A percentile compares a stretch with the other conserved stretches of the same genome.
Evolutionary conservation across 192 early-diverging fungal species (phyloP).

Genomic region (Ambispora gerdemannii): DNA sequence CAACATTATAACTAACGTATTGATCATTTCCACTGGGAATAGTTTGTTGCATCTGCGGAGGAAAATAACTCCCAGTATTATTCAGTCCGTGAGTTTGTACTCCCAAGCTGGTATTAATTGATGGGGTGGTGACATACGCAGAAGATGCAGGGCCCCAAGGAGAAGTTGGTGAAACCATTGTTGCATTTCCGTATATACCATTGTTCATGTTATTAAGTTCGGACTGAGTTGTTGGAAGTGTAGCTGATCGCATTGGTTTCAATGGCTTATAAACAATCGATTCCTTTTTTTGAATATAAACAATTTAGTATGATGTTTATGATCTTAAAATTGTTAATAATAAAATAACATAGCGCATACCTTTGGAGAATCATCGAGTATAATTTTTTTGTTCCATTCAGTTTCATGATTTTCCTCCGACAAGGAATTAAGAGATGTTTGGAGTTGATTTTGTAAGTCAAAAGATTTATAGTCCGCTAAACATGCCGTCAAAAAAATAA

Average conservation of each 20-base stretch:
- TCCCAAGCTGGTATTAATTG: slow-evolving; percentile 1
- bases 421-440: slow-evolving; percentile 20
- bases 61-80: slow-evolving; percentile 24
- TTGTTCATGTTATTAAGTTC: slow-evolving; percentile 23
- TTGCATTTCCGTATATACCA: slow-evolving; percentile 3
- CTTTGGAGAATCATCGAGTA: slow-evolving; percentile 29
- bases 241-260: slow-evolving; percentile 22
- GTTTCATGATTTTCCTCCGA: slow-evolving; percentile 14
- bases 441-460: slow-evolving; percentile 6
- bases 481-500: background rate
- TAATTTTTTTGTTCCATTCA: slow-evolving; percentile 31
- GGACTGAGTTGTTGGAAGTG: slow-evolving; percentile 21
- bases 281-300: slow-evolving; percentile 27
- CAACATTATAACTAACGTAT: slow-evolving; percentile 19
- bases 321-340: slow-evolving; percentile 1
- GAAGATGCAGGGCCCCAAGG: slow-evolving; percentile 23
- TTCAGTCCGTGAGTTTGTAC: slow-evolving; percentile 19
- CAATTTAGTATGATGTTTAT: background rate
- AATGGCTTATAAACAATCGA: slow-evolving; percentile 27
- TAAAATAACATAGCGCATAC: slow-evolving; percentile 3
- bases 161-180: slow-evolving; percentile 7
- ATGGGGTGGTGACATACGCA: slow-evolving; percentile 1
- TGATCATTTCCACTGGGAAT: slow-evolving; percentile 17
- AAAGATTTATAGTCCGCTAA: slow-evolving; percentile 1
- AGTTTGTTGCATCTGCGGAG: slow-evolving; percentile 25